phyloP scores from a whole-genome alignment of 2,329 filamentous ascomycete genomes.

The Sporothrix phasma region DNA sequence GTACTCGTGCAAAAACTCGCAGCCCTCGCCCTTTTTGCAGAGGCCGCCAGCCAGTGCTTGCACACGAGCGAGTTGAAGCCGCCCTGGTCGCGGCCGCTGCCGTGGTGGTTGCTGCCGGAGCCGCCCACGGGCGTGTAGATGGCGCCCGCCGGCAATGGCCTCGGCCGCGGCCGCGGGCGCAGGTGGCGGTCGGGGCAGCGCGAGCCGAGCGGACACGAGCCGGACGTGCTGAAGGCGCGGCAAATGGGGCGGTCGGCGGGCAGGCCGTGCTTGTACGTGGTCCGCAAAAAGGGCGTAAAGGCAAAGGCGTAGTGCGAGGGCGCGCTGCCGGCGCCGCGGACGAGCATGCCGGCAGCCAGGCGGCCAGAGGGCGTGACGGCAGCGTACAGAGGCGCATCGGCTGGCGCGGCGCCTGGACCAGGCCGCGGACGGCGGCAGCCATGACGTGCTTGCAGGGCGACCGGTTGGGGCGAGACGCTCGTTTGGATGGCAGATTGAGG shows the following conservation, averaged over 20 bases:
- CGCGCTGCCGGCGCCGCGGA: slow-evolving; percentile 32
- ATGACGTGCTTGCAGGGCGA: background rate
- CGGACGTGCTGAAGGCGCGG: slow-evolving; percentile 61
- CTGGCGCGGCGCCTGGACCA: background rate
- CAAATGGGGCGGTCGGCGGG: slow-evolving; percentile 71
- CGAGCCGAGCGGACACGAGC: slow-evolving; percentile 77
- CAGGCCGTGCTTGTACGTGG: slow-evolving; percentile 76
- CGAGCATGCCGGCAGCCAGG: slow-evolving; percentile 42
- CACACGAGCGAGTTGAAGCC: slow-evolving; percentile 79
- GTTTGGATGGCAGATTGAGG: background rate
- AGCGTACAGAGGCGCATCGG: background rate
- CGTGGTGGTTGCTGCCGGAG: slow-evolving; percentile 21
- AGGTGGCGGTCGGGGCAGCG: slow-evolving; percentile 78
- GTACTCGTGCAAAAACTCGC: slow-evolving; percentile 98
- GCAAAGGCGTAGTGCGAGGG: slow-evolving; percentile 58
- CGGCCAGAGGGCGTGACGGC: slow-evolving; percentile 22
- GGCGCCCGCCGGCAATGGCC: slow-evolving; percentile 25
- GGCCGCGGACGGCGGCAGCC: background rate
- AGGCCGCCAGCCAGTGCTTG: slow-evolving; percentile 96
- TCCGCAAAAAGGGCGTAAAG: slow-evolving; percentile 76
- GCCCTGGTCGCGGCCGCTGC: slow-evolving; percentile 20
- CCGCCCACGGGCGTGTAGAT: slow-evolving; percentile 18
- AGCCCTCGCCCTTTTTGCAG: slow-evolving; percentile 93
- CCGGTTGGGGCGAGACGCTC: background rate
- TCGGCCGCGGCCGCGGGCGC: slow-evolving; percentile 16